Evolutionary conservation across 83 land plant genomes (phyloP), one percentile per base, ranked within the genome.

Genomic region (Diphasiastrum complanatum): DNA sequence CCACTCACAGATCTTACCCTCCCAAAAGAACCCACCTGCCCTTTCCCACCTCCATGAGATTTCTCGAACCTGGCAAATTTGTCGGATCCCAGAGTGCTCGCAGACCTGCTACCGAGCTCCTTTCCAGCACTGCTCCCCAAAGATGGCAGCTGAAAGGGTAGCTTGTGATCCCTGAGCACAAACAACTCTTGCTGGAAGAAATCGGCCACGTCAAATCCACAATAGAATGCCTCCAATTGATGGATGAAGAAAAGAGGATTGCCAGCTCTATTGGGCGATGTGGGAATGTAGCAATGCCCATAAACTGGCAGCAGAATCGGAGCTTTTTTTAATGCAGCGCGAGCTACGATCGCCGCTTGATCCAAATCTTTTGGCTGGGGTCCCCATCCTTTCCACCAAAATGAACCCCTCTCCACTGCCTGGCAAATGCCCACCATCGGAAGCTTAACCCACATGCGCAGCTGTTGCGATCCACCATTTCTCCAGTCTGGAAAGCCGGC

Each of bases 1-100:
- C n/a, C n/a, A n/a, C n/a, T n/a, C n/a, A n/a, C 22, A 18, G 37
- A 53, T 24, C 58, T 53, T 11, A 32, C 37, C 58, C 58, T 54
- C 58, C 35, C 33, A 23, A 53, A 30, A 5, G 34, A 18, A 54
- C 23, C 18, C 31, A 32, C 58, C 20, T 18, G 58, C 3, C 24
- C 37, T 31, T 53, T 33, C 58, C 58, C n/a, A n/a, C n/a, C n/a
- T n/a, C n/a, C n/a, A n/a, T n/a, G n/a, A n/a, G n/a, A n/a, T n/a
- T n/a, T n/a, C n/a, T n/a, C n/a, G n/a, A n/a, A n/a, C n/a, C n/a
- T n/a, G n/a, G n/a, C n/a, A n/a, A n/a, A n/a, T n/a, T n/a, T n/a
- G n/a, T n/a, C n/a, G n/a, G n/a, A n/a, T n/a, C n/a, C n/a, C n/a
- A n/a, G n/a, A n/a, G n/a, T n/a, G n/a, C n/a, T n/a, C n/a, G n/a